phyloP scores from a whole-genome alignment of 306 rosid species.

The Cucurbita moschata region DNA sequence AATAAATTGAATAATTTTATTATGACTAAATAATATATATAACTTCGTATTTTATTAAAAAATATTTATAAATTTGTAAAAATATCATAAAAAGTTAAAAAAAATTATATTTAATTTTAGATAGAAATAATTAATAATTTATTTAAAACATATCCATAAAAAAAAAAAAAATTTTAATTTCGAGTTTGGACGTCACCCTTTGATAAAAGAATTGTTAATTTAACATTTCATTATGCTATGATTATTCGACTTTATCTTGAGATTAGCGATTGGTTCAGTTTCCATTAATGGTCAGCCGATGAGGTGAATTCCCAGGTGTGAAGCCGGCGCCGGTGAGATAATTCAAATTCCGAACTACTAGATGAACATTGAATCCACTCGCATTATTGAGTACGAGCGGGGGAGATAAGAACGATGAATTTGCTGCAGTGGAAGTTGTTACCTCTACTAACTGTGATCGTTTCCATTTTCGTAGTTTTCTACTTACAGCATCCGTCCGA shows the following conservation, averaged over 20 bases:
- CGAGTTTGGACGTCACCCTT: no score
- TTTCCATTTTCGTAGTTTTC: conserved; percentile 32
- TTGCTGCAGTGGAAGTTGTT: conserved; percentile 43
- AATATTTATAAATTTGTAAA: no score
- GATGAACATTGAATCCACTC: neutral
- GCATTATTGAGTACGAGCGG: neutral
- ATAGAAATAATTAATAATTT: no score
- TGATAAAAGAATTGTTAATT: no score
- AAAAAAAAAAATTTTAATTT: no score
- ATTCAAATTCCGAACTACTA: neutral
- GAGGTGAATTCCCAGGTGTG: neutral
- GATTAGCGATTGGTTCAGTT: neutral
- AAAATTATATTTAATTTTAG: no score
- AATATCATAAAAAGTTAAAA: no score
- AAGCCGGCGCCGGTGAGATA: neutral
- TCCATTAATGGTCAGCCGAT: neutral
- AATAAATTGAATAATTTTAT: no score
- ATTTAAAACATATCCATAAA: no score
- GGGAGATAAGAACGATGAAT: conserved; percentile 20
- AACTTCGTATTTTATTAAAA: no score
- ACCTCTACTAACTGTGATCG: conserved; percentile 33
- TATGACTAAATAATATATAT: no score
- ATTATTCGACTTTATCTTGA: neutral
- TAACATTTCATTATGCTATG: no score
- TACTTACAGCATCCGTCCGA: conserved; percentile 15